A percentile compares a stretch with the other conserved stretches of the same genome.
Evolutionary conservation across 2,329 filamentous ascomycete species (phyloP).

Genomic region (Aspergillus sp.): DNA sequence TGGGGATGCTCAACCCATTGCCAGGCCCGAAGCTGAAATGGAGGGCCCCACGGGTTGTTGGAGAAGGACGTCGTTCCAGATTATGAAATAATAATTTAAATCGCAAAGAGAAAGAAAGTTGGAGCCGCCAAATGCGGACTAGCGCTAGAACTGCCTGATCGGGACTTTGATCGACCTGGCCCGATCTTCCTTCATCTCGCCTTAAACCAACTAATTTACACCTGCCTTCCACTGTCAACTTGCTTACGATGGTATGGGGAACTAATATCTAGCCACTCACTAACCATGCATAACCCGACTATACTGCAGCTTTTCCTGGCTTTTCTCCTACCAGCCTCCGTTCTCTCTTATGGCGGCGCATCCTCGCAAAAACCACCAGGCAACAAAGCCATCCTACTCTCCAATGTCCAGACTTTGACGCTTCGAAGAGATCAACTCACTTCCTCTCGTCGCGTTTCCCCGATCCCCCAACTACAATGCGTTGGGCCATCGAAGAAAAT

Average conservation of each 20-base stretch:
- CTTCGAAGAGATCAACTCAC: conserved; percentile 69
- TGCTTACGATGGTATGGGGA: background rate
- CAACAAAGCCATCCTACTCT: conserved; percentile 58
- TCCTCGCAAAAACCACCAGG: conserved; percentile 32
- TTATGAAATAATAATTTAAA: background rate
- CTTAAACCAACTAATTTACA: too few species aligned
- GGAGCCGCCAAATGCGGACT: conserved; percentile 1
- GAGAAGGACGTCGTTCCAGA: background rate
- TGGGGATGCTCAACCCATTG: conserved; percentile 25
- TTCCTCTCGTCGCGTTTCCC: conserved; percentile 69
- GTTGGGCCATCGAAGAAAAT: conserved; percentile 61
- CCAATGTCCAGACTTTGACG: conserved; percentile 73
- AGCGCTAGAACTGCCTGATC: background rate
- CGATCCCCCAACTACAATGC: conserved; percentile 79
- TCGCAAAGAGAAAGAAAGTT: background rate
- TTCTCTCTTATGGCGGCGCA: conserved; percentile 21
- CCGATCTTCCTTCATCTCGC: background rate
- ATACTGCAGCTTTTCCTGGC: conserved; percentile 17
- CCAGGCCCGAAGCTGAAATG: conserved; percentile 9
- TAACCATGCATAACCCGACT: background rate
- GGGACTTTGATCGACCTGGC: background rate
- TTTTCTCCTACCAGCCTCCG: conserved; percentile 20
- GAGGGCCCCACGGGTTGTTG: background rate
- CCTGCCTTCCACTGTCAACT: too few species aligned
- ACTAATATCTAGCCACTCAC: background rate